A percentile compares a stretch with the other conserved stretches of the same genome.
Evolutionary conservation across 2,329 filamentous ascomycete genomes (phyloP).

Genomic region (Helminthosporium solani): DNA sequence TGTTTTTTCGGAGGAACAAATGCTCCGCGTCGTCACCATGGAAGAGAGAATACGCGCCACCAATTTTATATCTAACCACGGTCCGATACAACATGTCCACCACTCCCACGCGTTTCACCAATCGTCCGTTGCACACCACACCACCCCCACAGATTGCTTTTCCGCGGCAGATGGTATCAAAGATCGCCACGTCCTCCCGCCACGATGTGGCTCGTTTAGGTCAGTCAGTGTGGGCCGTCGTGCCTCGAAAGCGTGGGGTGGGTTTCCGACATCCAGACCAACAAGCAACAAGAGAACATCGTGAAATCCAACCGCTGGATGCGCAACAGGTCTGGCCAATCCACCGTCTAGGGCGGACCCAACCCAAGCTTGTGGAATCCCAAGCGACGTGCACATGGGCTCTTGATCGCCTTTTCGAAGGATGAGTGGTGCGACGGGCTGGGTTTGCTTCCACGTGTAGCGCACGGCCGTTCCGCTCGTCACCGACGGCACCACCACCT

Average conservation of each 20-base stretch:
- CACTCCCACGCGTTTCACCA: too few relatives aligned
- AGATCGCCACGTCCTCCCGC: too few relatives aligned
- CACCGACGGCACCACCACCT: not conserved
- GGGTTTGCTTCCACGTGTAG: not conserved
- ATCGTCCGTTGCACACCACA: not conserved
- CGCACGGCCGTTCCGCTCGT: not conserved
- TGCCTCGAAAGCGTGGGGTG: conserved; percentile 18
- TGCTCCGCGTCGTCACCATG: not conserved
- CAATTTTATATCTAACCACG: not conserved
- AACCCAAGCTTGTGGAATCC: conserved; percentile 35
- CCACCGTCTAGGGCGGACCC: conserved; percentile 16
- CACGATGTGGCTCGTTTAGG: conserved; percentile 1
- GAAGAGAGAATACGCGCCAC: not conserved
- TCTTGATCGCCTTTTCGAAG: conserved; percentile 8
- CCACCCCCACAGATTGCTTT: not conserved
- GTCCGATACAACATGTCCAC: not conserved
- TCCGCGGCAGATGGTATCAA: too few relatives aligned
- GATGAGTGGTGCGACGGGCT: not conserved
- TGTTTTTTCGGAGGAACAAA: not conserved
- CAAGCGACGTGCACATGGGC: conserved; percentile 26
- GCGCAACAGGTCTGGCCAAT: conserved; percentile 28
- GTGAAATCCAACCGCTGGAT: conserved; percentile 25
- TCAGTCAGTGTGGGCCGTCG: too few relatives aligned
- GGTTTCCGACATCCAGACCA: not conserved
- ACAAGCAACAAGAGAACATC: not conserved